These are phyloP conservation scores for Microsporum audouinii DNA, from an alignment of 2,329 filamentous ascomycete species.

Conservation along the genomic window DNA sequence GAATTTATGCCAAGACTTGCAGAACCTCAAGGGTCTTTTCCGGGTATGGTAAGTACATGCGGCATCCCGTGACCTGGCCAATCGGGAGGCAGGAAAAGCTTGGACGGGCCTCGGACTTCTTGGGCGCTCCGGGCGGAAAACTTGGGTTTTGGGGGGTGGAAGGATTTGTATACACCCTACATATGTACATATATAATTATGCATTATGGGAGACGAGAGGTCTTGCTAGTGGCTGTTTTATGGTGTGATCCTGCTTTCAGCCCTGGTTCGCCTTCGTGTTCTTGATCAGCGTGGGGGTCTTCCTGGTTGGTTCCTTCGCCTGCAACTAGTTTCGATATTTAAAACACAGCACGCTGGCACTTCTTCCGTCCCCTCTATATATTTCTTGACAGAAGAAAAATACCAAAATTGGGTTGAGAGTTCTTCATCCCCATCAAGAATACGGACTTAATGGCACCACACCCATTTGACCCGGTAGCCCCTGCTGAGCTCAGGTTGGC, in stretches of 20 bases:
- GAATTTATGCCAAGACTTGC: not conserved
- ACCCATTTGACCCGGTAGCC: slow-evolving; percentile 33
- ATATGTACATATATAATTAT: too few species aligned
- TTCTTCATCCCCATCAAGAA: not conserved
- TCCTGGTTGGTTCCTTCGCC: not conserved
- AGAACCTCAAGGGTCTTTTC: not conserved
- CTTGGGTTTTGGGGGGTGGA: not conserved
- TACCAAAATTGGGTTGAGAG: not conserved
- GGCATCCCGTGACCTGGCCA: not conserved
- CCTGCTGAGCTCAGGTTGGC: slow-evolving; percentile 31
- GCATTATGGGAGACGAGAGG: not conserved
- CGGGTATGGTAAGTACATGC: not conserved
- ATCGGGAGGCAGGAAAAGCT: not conserved
- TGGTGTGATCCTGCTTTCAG: not conserved
- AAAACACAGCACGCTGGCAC: not conserved
- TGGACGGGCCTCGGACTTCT: not conserved
- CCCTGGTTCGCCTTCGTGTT: not conserved
- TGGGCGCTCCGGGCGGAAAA: not conserved
- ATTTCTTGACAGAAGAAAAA: not conserved
- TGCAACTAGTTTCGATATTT: not conserved
- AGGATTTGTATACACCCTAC: too few species aligned
- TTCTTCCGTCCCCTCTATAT: not conserved
- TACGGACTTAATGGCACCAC: slow-evolving; percentile 9
- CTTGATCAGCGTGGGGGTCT: not conserved
- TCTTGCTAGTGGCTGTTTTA: not conserved